Base-by-base conservation (phyloP, 2,329 filamentous ascomycete genomes). In the Botryosphaeria agaves region DNA sequence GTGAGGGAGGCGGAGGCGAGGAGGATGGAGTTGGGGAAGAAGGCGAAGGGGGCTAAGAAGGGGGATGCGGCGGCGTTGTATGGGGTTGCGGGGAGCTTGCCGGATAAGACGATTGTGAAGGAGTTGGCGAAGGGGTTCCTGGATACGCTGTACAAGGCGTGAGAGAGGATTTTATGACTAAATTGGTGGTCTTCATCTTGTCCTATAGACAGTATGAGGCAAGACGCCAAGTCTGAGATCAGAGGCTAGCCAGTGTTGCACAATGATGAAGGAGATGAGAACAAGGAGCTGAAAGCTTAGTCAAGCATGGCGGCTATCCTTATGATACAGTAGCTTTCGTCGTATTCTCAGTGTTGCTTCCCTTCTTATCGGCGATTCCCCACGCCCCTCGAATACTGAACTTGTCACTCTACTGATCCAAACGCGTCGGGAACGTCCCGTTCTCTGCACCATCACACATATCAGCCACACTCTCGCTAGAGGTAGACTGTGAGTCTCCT, bases 21-120 rank as follows among this genome's bases (percentile, higher is more conserved):
- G 38, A 63, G 77, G 30, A 61, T 72, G 26, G 75, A 72, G 1
- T 73, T 82, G 56, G 76, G 76, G 7, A 77, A 74, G 54, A 64
- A 64, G 5, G 58, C 56, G 31, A 64, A 66, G 38, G 64, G 61
- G 5, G 72, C 51, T 3, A 57, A 70, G 15, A 66, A 72, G 42
- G 82, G 82, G 2, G 81, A 93, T 50, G 74, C 82, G 9, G 81
- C 83, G 1, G 85, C 85, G 4, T 58, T 98, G 37, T 98, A 98
- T 55, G 89, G 89, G 32, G 85, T 98, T 34, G 89, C 89, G 0
- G 89, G 89, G 5, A 91, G 81, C 46, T 56, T 98, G 53, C 89
- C 89, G 1, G 91, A 98, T 52, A 95, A 95, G 69, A 83, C 79
- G 41, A 76, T 98, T 19, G 84, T 98, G 18, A 81, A 82, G 40